These are phyloP conservation scores for Pisolithus tinctorius DNA, from an alignment of 768 basidiomycete species.

Conservation along the genomic window DNA sequence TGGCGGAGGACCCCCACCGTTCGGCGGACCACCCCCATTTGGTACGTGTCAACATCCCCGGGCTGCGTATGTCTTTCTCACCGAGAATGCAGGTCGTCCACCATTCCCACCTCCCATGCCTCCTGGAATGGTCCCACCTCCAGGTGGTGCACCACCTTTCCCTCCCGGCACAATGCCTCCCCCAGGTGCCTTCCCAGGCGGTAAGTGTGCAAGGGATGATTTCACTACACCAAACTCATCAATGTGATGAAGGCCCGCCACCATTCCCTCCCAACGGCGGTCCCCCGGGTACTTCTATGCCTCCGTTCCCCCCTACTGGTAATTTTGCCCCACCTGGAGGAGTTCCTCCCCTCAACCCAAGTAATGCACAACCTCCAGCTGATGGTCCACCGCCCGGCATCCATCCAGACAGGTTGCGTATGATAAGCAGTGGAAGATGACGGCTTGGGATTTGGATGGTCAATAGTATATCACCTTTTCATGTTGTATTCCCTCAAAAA, in stretches of 20 bases:
- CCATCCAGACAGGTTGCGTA: constrained; percentile 77
- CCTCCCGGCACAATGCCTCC: constrained; percentile 53
- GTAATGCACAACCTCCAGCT: constrained; percentile 24
- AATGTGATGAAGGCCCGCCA: constrained; percentile 29
- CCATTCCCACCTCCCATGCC: constrained; percentile 59
- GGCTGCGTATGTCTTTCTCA: constrained; percentile 1
- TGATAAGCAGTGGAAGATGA: constrained; percentile 49
- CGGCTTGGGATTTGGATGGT: not conserved
- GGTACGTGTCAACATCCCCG: constrained; percentile 8
- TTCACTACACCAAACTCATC: not conserved
- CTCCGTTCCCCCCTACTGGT: constrained; percentile 26
- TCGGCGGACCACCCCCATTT: constrained; percentile 35
- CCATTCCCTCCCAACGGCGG: constrained; percentile 45
- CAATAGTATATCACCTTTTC: not conserved
- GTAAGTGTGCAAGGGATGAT: constrained; percentile 25
- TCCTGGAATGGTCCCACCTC: constrained; percentile 46
- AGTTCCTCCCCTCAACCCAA: constrained; percentile 36
- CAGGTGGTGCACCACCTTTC: constrained; percentile 65
- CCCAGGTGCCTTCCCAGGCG: constrained; percentile 42
- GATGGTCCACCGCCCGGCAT: constrained; percentile 57
- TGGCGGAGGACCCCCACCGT: constrained; percentile 21
- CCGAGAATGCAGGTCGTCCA: constrained; percentile 42
- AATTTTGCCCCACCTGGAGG: constrained; percentile 34
- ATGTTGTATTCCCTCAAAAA: no score
- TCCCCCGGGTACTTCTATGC: constrained; percentile 24